Conservation (phyloP, 345 rosid species). For the Lagerstroemia speciosa region DNA sequence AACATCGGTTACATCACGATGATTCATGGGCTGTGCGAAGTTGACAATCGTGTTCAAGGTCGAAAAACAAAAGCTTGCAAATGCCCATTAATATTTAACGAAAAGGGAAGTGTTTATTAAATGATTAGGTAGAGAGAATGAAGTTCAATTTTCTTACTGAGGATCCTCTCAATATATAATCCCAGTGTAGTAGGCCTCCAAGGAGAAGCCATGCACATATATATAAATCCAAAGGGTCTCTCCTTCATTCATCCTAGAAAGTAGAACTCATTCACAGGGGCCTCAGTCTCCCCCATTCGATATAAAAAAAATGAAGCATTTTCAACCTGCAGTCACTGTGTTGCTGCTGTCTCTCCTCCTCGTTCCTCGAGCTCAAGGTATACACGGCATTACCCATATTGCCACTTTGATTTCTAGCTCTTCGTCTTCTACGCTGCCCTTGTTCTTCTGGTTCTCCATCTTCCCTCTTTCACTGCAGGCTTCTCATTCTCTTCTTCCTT, state of each 20-base stretch:
- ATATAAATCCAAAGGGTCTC: not conserved
- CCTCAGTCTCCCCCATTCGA: not conserved
- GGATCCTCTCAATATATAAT: no score
- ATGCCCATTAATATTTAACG: not conserved
- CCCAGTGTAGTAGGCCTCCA: not conserved
- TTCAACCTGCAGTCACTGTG: not conserved
- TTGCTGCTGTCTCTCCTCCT: slow-evolving; percentile 5
- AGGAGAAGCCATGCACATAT: not conserved
- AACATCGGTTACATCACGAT: no score
- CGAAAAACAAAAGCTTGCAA: not conserved
- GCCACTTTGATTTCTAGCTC: not conserved
- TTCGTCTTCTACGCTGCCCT: not conserved
- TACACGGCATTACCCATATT: not conserved
- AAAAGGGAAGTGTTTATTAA: not conserved
- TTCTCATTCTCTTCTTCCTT: not conserved
- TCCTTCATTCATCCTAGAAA: not conserved
- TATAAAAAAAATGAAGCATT: slow-evolving; percentile 5
- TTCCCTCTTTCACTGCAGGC: not conserved
- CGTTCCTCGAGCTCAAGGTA: slow-evolving; percentile 9
- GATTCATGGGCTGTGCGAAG: no score
- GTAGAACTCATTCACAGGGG: not conserved
- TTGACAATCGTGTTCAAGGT: no score
- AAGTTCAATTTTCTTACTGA: no score
- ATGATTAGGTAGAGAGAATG: not conserved
- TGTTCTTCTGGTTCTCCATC: not conserved